Conservation (phyloP, 2,329 filamentous ascomycete genomes). For the Aspergillus quadricinctus region DNA sequence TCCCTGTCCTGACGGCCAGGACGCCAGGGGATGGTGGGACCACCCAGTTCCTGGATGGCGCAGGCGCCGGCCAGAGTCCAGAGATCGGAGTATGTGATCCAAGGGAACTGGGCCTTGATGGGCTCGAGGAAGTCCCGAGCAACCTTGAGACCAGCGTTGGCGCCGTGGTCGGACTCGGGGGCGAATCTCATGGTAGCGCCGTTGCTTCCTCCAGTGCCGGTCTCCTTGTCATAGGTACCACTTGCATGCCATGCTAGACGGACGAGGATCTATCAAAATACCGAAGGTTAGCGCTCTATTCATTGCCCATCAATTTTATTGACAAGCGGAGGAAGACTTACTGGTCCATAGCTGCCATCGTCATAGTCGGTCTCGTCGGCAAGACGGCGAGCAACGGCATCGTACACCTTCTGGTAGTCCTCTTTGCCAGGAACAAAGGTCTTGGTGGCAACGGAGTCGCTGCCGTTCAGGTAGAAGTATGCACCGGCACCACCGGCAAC, state of each 20-base stretch:
- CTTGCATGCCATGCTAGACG: conserved; percentile 91
- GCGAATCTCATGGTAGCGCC: conserved; percentile 95
- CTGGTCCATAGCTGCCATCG: conserved; percentile 91
- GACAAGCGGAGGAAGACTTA: conserved; percentile 23
- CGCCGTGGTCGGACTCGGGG: conserved; percentile 83
- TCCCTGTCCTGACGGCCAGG: conserved; percentile 81
- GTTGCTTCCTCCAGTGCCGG: conserved; percentile 87
- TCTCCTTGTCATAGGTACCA: conserved; percentile 86
- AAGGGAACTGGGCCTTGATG: conserved; percentile 84
- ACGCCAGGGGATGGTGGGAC: conserved; percentile 80
- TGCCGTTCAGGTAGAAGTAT: conserved; percentile 57
- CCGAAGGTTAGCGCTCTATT: conserved; percentile 1
- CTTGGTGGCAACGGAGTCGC: conserved; percentile 36
- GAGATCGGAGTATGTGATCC: conserved; percentile 94
- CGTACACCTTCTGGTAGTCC: conserved; percentile 95
- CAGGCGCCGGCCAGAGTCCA: conserved; percentile 86
- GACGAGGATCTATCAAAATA: conserved; percentile 58
- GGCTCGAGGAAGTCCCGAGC: conserved; percentile 93
- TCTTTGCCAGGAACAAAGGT: conserved; percentile 70
- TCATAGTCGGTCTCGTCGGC: conserved; percentile 94
- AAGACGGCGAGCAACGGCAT: conserved; percentile 72
- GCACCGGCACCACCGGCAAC: conserved; percentile 61
- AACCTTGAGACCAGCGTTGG: conserved; percentile 82
- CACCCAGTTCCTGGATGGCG: conserved; percentile 93
- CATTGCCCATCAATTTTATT: not conserved